Percentiles rank a stretch among this genome's conserved stretches.
Evolutionary conservation across 129 eudicot genomes (phyloP).

Genomic region (Mikania micrantha): DNA sequence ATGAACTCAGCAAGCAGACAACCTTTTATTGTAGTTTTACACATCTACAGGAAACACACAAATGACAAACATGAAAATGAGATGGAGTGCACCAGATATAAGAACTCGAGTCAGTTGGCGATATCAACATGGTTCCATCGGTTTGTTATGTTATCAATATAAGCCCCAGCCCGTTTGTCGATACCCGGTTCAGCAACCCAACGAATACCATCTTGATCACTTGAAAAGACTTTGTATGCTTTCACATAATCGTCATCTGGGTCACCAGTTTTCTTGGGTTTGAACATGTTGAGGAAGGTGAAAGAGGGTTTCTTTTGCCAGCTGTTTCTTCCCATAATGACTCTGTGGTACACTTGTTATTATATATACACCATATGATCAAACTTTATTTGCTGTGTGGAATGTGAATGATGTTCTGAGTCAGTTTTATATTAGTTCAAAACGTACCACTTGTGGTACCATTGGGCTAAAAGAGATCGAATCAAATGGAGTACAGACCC

Average conservation of each 20-base stretch:
- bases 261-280: conserved; percentile 19
- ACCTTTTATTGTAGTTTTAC: conserved; percentile 8
- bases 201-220: conserved; percentile 38
- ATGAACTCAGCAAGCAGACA: background rate
- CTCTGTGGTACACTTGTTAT: no score
- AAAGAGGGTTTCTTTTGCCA: conserved; percentile 34
- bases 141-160: conserved; percentile 22
- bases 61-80: conserved; percentile 5
- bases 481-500: conserved; percentile 12
- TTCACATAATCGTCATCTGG: conserved; percentile 19
- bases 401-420: background rate
- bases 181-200: conserved; percentile 39
- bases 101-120: conserved; percentile 5
- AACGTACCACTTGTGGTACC: conserved; percentile 26
- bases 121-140: conserved; percentile 34
- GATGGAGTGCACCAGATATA: background rate
- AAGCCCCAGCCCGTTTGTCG: conserved; percentile 31
- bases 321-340: conserved; percentile 26
- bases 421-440: conserved; percentile 7
- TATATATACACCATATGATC: background rate
- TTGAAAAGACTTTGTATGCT: conserved; percentile 25
- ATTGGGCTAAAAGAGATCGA: conserved; percentile 9
- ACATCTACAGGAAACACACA: conserved; percentile 7
- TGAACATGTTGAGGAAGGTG: conserved; percentile 28
- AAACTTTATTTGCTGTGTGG: conserved; percentile 2